phyloP scores from a whole-genome alignment of 805 yeast genomes.

The Zygotorulaspora sp. region DNA sequence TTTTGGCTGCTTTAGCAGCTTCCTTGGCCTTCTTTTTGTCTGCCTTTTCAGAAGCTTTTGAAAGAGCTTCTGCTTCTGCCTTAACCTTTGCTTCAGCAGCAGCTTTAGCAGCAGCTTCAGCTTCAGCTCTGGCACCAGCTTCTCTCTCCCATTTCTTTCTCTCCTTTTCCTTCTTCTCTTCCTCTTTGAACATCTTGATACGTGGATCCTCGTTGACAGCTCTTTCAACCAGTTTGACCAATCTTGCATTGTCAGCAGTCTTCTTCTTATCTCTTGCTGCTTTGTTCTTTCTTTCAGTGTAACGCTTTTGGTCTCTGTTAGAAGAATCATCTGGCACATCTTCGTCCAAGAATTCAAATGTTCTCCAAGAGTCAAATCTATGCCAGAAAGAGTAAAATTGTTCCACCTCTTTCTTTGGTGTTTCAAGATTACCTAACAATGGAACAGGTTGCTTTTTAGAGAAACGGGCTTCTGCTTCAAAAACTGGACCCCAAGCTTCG shows the following conservation, averaged over 20 bases:
- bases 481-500: constrained; percentile 89
- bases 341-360: constrained; percentile 96
- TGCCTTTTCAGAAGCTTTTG: constrained; percentile 56
- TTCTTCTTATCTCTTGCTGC: constrained; percentile 96
- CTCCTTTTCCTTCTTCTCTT: constrained; percentile 91
- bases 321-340: constrained; percentile 99
- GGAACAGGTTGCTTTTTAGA: constrained; percentile 91
- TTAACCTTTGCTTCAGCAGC: constrained; percentile 84
- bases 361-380: constrained; percentile 95
- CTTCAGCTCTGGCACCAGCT: constrained; percentile 95
- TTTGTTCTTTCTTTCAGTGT: constrained; percentile 94
- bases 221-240: constrained; percentile 80
- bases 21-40: constrained; percentile 93
- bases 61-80: constrained; percentile 69
- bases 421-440: constrained; percentile 58
- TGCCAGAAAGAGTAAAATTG: constrained; percentile 88
- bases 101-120: constrained; percentile 82
- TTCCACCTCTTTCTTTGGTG: constrained; percentile 78
- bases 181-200: constrained; percentile 87
- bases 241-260: constrained; percentile 92
- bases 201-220: constrained; percentile 92
- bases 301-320: constrained; percentile 98
- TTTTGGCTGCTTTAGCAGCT: constrained; percentile 81
- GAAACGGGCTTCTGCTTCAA: constrained; percentile 86
- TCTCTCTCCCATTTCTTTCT: constrained; percentile 95